A percentile compares a stretch with the other conserved stretches of the same genome.
Conservation (phyloP, 192 early-diverging fungal genomes). For the Chytriomyces sp. region DNA sequence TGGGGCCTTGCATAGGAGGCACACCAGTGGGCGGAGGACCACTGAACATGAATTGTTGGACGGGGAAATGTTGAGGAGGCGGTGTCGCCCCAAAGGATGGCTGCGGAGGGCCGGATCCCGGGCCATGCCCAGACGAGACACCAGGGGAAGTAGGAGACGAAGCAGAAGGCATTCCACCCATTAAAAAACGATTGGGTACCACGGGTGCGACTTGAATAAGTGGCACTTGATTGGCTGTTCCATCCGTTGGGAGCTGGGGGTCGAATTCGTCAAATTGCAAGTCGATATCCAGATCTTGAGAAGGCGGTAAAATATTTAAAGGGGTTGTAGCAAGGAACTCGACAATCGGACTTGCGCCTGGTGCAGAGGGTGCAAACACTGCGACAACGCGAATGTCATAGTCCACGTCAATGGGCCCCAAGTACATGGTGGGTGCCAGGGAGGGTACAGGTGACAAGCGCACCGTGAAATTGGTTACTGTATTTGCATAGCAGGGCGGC, state of each 20-base stretch:
- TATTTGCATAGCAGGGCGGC: conserved; percentile 9
- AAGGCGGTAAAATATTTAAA: conserved; percentile 19
- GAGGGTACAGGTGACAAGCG: conserved; percentile 17
- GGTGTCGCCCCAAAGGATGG: background rate
- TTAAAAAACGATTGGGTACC: background rate
- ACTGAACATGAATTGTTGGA: no score
- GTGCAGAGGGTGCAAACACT: conserved; percentile 19
- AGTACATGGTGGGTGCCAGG: conserved; percentile 23
- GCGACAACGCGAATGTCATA: conserved; percentile 27
- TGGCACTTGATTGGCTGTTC: conserved; percentile 20
- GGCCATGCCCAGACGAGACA: background rate
- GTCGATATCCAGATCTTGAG: conserved; percentile 23
- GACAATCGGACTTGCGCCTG: conserved; percentile 20
- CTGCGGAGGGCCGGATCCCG: background rate
- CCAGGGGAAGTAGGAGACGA: background rate
- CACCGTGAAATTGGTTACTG: conserved; percentile 18
- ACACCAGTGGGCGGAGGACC: background rate
- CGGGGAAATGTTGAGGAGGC: background rate
- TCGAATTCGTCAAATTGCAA: conserved; percentile 17
- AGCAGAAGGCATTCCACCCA: background rate
- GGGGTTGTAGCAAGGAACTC: conserved; percentile 15
- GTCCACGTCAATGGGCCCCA: conserved; percentile 29
- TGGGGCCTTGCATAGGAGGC: background rate
- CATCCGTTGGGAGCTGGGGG: conserved; percentile 1
- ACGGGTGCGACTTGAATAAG: conserved; percentile 5